A percentile compares a stretch with the other conserved stretches of the same genome.
Evolutionary conservation across 2,329 filamentous ascomycete species (phyloP).

Genomic region (Aspergillus nomiae): DNA sequence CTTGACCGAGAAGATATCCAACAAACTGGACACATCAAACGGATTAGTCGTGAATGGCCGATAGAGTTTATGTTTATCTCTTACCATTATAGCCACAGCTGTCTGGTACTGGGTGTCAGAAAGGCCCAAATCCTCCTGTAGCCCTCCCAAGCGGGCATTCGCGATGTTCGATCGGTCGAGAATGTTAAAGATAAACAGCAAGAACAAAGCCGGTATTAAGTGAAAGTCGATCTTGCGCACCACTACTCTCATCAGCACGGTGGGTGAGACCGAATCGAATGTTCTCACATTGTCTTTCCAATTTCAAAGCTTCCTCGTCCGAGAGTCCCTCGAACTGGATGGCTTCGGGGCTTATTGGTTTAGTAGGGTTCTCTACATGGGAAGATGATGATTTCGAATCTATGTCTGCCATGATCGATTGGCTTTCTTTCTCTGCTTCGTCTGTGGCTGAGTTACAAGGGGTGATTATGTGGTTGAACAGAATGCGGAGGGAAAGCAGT

Average conservation of each 20-base stretch:
- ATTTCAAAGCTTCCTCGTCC: not conserved
- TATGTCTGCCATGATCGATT: constrained; percentile 3
- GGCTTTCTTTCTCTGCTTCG: not conserved
- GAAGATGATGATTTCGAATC: constrained; percentile 10
- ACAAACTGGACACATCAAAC: constrained; percentile 10
- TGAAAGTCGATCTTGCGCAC: constrained; percentile 21
- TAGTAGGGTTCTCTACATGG: constrained; percentile 10
- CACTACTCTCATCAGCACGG: constrained; percentile 7
- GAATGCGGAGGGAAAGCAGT: not conserved
- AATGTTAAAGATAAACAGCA: constrained; percentile 33
- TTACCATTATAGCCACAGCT: constrained; percentile 64
- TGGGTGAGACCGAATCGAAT: not conserved
- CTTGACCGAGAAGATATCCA: constrained; percentile 53
- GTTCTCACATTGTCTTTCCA: constrained; percentile 6
- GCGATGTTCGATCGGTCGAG: constrained; percentile 70
- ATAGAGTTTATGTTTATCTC: not conserved
- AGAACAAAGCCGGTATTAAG: constrained; percentile 17
- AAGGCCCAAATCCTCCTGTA: constrained; percentile 63
- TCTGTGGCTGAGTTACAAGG: not conserved
- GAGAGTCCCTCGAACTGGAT: constrained; percentile 9
- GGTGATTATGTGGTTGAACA: not conserved
- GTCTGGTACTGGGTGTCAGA: constrained; percentile 63
- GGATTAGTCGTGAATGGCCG: too few relatives aligned
- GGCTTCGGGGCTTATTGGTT: not conserved
- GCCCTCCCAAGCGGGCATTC: constrained; percentile 64